Base-by-base conservation (phyloP, 2,329 filamentous ascomycete species). In the Gremmenia infestans region DNA sequence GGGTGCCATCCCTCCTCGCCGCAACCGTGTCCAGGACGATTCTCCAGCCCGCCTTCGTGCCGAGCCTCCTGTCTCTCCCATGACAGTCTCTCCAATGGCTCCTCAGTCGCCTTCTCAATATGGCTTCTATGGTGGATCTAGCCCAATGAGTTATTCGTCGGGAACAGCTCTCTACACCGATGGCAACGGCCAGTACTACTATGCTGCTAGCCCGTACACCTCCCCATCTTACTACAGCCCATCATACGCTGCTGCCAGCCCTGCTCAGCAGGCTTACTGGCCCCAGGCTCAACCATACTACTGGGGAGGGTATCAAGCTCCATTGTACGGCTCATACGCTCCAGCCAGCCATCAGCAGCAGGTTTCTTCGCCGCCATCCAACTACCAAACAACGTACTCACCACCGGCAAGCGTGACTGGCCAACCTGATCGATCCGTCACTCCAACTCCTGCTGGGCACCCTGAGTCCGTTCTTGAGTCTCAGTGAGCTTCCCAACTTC, bases 371-470 rank as follows among this genome's bases (percentile, higher is more conserved):
- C 19, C 57, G 5, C 36, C 36, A 17, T n/a, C 36, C 25, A 25
- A 47, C 25, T 56, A 57, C 48, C 52, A 53, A 9, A 42, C 50
- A 5, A 23, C 51, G 15, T 63, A 59, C 45, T 49, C 56, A 15
- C 52, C 55, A 42, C 28, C 52, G 15, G 19, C 28, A 36, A 43
- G 28, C 25, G 52, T n/a, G 32, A 43, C 42, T 47, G 47, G 17
- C 43, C 57, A 61, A 3, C 60, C 65, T 25, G 64, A 65, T 35
- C 63, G 64, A 9, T 64, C 64, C 6, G 45, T 55, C 19, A 65
- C 64, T 32, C 65, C 65, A 37, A 68, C 62, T 25, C 61, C 63
- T 48, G 56, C 50, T 58, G 59, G 61, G 12, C 57, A 63, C 46
- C 53, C 48, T 50, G 12, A 57, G 23, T 48, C 51, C 51, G 47